These are phyloP conservation scores for Abrus pulchellus DNA, from an alignment of 306 rosid species.

Conservation along the genomic window DNA sequence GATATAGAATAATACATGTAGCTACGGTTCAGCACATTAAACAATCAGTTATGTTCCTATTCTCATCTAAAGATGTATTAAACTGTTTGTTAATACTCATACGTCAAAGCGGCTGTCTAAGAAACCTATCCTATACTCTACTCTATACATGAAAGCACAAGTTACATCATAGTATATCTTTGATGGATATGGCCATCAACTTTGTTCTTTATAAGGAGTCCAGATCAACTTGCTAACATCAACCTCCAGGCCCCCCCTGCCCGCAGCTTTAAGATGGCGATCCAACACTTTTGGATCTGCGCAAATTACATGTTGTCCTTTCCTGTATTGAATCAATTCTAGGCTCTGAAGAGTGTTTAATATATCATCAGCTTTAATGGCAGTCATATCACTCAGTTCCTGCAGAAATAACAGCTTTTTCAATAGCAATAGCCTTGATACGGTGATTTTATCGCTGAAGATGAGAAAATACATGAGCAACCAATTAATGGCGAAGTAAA, in stretches of 20 bases:
- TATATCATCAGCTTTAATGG: slow-evolving; percentile 96
- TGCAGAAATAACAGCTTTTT: slow-evolving; percentile 44
- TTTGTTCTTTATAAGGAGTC: slow-evolving; percentile 97
- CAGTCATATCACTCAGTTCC: slow-evolving; percentile 99
- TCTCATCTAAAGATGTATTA: slow-evolving; percentile 31
- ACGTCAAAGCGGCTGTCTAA: slow-evolving; percentile 17
- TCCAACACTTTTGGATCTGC: slow-evolving; percentile 98
- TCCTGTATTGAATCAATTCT: slow-evolving; percentile 95
- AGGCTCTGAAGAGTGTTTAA: slow-evolving; percentile 86
- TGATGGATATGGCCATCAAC: slow-evolving; percentile 39
- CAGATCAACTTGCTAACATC: slow-evolving; percentile 95
- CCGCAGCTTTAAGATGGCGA: slow-evolving; percentile 98
- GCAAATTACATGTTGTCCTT: slow-evolving; percentile 97
- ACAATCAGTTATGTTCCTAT: slow-evolving; percentile 26
- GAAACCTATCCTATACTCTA: slow-evolving; percentile 46
- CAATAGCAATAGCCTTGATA: slow-evolving; percentile 1
- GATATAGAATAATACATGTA: neutral
- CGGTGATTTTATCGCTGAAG: neutral
- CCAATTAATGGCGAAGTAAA: neutral
- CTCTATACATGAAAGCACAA: slow-evolving; percentile 44
- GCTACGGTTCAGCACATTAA: neutral
- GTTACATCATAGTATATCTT: slow-evolving; percentile 32
- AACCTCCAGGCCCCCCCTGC: slow-evolving; percentile 95
- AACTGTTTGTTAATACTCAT: slow-evolving; percentile 20
- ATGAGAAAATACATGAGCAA: neutral